Percentiles rank a stretch among this genome's conserved stretches.
Conservation (phyloP, 2,329 filamentous ascomycete species). For the Rutstroemia sp. region DNA sequence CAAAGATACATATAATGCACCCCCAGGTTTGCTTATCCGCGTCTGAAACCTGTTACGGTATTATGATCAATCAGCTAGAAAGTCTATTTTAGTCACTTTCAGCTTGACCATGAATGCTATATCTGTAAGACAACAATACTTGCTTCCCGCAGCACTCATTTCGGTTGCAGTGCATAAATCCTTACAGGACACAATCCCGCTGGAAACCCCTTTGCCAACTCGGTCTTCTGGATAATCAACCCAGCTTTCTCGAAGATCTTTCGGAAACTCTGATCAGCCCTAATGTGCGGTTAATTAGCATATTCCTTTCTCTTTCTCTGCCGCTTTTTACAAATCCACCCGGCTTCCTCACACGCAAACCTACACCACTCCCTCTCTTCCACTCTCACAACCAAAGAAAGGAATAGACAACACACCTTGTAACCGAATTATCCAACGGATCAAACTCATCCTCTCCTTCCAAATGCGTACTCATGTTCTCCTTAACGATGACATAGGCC, state of each 20-base stretch:
- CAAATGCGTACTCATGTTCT: conserved; percentile 43
- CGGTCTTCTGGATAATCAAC: conserved; percentile 59
- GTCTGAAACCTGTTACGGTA: too few species aligned
- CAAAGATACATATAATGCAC: too few species aligned
- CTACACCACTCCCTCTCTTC: too few species aligned
- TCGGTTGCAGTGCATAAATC: conserved; percentile 58
- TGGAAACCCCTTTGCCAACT: conserved; percentile 63
- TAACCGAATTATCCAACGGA: conserved; percentile 68
- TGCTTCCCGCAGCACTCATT: not conserved
- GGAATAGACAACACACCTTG: conserved; percentile 38
- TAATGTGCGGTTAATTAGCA: conserved; percentile 20
- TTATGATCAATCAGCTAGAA: too few species aligned
- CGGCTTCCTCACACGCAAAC: too few species aligned
- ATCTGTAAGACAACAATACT: not conserved
- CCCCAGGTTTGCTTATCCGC: too few species aligned
- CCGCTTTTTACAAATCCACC: too few species aligned
- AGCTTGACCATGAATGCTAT: not conserved
- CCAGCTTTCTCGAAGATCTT: conserved; percentile 62
- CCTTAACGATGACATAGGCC: conserved; percentile 66
- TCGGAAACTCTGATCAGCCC: conserved; percentile 66
- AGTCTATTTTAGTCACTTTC: too few species aligned
- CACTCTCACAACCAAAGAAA: too few species aligned
- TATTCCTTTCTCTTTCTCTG: too few species aligned
- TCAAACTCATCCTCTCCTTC: conserved; percentile 64
- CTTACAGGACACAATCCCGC: conserved; percentile 61